Percentiles rank a stretch among this genome's conserved stretches.
These are phyloP conservation scores for Diutina scorzettiae DNA, from an alignment of 1,139 yeast species.

Conservation along the genomic window DNA sequence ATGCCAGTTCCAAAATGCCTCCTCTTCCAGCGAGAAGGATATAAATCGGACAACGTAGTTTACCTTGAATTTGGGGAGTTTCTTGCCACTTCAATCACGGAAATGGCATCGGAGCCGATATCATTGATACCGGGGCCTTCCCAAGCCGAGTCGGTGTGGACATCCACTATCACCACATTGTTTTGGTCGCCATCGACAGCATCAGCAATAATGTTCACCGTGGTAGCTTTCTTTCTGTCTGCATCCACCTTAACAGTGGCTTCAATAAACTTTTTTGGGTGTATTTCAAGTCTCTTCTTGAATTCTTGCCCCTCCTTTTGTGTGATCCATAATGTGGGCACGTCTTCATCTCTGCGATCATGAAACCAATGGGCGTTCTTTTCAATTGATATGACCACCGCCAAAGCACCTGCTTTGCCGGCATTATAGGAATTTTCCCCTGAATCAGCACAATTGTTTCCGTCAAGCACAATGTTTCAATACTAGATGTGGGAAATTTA, in stretches of 20 bases:
- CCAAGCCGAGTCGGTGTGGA: constrained; percentile 82
- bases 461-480: no score
- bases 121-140: constrained; percentile 95
- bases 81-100: constrained; percentile 78
- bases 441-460: no score
- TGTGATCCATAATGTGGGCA: constrained; percentile 61
- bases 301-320: constrained; percentile 42
- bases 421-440: no score
- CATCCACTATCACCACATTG: constrained; percentile 81
- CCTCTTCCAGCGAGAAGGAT: constrained; percentile 99
- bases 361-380: no score
- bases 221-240: constrained; percentile 47
- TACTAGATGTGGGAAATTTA: no score
- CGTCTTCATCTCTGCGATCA: constrained; percentile 51
- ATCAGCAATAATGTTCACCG: constrained; percentile 77
- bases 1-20: constrained; percentile 78
- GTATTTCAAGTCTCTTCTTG: constrained; percentile 21
- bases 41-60: constrained; percentile 88
- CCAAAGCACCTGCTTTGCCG: no score
- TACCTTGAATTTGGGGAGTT: constrained; percentile 60
- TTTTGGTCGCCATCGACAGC: constrained; percentile 72
- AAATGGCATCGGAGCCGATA: constrained; percentile 84
- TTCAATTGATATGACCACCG: no score
- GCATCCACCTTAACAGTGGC: constrained; percentile 53
- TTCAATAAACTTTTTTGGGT: constrained; percentile 23